phyloP scores from a whole-genome alignment of 441 rosid species.

The Euphorbia schlechtendalii region DNA sequence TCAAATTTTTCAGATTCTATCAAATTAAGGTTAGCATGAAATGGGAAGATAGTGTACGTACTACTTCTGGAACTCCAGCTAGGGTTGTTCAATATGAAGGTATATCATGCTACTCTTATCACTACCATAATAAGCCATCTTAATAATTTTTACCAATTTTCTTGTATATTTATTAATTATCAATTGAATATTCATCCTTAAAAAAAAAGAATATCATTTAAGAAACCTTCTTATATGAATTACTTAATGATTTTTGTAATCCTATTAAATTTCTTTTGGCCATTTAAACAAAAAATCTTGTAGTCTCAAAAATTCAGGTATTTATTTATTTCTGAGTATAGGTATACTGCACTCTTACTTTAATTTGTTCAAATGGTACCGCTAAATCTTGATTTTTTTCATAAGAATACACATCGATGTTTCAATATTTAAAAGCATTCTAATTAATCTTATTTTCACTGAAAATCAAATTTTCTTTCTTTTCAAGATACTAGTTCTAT shows the following conservation, averaged over 20 bases:
- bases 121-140: background rate
- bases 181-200: background rate
- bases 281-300: background rate
- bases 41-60: constrained; percentile 52
- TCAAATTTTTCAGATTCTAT: constrained; percentile 54
- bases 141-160: background rate
- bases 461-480: background rate
- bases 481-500: background rate
- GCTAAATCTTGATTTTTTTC: background rate
- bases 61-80: constrained; percentile 55
- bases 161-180: background rate
- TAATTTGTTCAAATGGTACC: background rate
- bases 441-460: background rate
- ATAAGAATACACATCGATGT: background rate
- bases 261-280: background rate
- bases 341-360: background rate
- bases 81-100: constrained; percentile 95
- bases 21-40: constrained; percentile 72
- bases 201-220: too few species aligned
- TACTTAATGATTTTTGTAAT: too few species aligned
- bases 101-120: constrained; percentile 16
- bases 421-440: background rate
- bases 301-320: background rate
- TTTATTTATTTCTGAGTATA: background rate
- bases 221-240: too few species aligned